Conservation (phyloP, 129 eudicot species). For the Artemisia annua region DNA sequence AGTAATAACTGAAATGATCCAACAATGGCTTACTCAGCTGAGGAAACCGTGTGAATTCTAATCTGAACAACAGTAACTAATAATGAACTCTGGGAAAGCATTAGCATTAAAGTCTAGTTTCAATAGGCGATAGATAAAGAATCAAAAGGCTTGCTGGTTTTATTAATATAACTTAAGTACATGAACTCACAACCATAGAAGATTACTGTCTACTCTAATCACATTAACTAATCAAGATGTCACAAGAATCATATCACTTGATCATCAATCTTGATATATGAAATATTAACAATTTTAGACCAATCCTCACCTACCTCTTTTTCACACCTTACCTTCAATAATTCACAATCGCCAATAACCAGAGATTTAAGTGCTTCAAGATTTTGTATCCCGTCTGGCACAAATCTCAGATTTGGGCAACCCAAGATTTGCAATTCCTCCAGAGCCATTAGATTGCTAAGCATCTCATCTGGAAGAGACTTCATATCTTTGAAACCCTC, state of each 20-base stretch:
- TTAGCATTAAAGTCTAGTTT: neutral
- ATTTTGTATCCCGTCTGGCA: conserved; percentile 32
- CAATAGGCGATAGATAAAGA: neutral
- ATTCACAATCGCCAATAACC: conserved; percentile 35
- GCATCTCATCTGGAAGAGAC: conserved; percentile 24
- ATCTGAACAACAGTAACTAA: neutral
- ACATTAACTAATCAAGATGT: conserved; percentile 6
- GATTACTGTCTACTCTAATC: neutral
- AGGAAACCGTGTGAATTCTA: neutral
- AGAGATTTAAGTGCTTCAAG: conserved; percentile 26
- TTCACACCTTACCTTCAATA: conserved; percentile 35
- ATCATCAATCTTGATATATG: conserved; percentile 33
- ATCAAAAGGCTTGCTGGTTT: conserved; percentile 1
- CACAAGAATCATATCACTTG: conserved; percentile 28
- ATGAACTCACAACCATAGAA: conserved; percentile 6
- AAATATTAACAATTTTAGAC: conserved; percentile 34
- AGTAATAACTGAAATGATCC: no score
- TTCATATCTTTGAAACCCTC: conserved; percentile 29
- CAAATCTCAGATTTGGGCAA: conserved; percentile 33
- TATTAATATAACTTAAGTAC: conserved; percentile 16
- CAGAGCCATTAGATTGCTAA: conserved; percentile 24
- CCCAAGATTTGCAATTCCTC: conserved; percentile 29
- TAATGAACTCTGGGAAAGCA: neutral
- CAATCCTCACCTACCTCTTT: conserved; percentile 39
- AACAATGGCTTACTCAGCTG: no score